Percentiles rank a stretch among this genome's conserved stretches.
phyloP scores from a whole-genome alignment of 1,284 basidiomycete species.

The Malassezia pachydermatis region DNA sequence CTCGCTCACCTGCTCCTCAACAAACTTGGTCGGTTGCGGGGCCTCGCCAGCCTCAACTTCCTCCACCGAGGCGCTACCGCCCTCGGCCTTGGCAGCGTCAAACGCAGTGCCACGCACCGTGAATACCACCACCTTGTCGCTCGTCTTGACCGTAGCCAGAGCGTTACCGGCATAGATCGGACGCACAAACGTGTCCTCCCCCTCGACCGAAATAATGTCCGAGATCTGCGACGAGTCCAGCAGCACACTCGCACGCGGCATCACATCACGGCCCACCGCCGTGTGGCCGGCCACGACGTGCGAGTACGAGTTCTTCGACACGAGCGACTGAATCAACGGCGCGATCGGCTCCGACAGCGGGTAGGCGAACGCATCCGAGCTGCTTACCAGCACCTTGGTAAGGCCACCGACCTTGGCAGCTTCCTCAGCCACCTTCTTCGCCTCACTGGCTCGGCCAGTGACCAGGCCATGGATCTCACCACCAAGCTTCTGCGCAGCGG shows the following conservation, averaged over 20 bases:
- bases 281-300: slow-evolving; percentile 78
- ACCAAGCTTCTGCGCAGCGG: slow-evolving; percentile 68
- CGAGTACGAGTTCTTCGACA: slow-evolving; percentile 56
- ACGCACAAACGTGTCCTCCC: slow-evolving; percentile 70
- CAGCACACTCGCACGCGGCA: slow-evolving; percentile 75
- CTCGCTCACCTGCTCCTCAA: slow-evolving; percentile 75
- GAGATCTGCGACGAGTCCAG: slow-evolving; percentile 65
- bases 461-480: slow-evolving; percentile 83
- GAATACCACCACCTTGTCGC: slow-evolving; percentile 78
- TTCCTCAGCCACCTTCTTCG: slow-evolving; percentile 61
- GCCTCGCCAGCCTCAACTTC: slow-evolving; percentile 60
- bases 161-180: slow-evolving; percentile 99
- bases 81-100: slow-evolving; percentile 55
- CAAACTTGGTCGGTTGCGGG: slow-evolving; percentile 55
- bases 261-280: slow-evolving; percentile 62
- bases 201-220: slow-evolving; percentile 79
- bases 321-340: slow-evolving; percentile 53
- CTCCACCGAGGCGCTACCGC: slow-evolving; percentile 56
- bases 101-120: slow-evolving; percentile 94
- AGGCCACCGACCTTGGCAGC: slow-evolving; percentile 65
- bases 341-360: slow-evolving; percentile 50
- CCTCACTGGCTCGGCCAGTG: slow-evolving; percentile 63
- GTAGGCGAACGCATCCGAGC: slow-evolving; percentile 51
- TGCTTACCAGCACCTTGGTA: slow-evolving; percentile 49
- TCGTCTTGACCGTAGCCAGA: slow-evolving; percentile 77